Evolutionary conservation across 148 eudicot species (phyloP).

Genomic region (Suaeda aralocaspica): DNA sequence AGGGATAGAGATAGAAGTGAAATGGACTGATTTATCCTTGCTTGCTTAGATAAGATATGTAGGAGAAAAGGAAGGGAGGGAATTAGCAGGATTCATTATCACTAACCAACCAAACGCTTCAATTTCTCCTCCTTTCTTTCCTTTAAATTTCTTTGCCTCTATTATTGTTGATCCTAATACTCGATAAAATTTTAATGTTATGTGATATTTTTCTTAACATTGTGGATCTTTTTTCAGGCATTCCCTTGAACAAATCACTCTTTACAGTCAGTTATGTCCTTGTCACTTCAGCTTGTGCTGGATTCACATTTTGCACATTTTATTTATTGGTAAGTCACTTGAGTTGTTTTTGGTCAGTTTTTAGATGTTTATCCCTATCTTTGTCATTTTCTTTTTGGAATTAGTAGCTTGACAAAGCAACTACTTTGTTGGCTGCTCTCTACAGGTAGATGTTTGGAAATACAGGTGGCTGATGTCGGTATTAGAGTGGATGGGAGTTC

Average conservation of each 20-base stretch:
- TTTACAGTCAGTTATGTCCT: constrained; percentile 68
- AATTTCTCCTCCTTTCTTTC: no score
- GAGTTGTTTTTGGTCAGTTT: background rate
- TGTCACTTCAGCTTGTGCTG: constrained; percentile 65
- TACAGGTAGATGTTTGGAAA: constrained; percentile 67
- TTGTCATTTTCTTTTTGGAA: background rate
- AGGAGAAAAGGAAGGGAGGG: no score
- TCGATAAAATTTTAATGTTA: no score
- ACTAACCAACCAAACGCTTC: no score
- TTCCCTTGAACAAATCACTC: constrained; percentile 68
- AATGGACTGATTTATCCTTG: no score
- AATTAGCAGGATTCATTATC: no score
- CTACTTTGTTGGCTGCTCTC: constrained; percentile 2
- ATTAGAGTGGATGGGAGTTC: constrained; percentile 85
- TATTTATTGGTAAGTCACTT: constrained; percentile 58
- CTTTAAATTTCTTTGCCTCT: no score
- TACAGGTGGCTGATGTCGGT: constrained; percentile 40
- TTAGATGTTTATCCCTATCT: background rate
- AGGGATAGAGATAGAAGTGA: no score
- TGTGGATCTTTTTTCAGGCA: constrained; percentile 56
- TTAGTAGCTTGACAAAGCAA: background rate
- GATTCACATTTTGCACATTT: constrained; percentile 60
- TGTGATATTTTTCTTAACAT: no score
- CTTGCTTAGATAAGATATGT: no score
- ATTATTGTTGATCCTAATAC: no score